These are phyloP conservation scores for Amaranthus tricolor DNA, from an alignment of 179 eudicot genomes.

Conservation along the genomic window DNA sequence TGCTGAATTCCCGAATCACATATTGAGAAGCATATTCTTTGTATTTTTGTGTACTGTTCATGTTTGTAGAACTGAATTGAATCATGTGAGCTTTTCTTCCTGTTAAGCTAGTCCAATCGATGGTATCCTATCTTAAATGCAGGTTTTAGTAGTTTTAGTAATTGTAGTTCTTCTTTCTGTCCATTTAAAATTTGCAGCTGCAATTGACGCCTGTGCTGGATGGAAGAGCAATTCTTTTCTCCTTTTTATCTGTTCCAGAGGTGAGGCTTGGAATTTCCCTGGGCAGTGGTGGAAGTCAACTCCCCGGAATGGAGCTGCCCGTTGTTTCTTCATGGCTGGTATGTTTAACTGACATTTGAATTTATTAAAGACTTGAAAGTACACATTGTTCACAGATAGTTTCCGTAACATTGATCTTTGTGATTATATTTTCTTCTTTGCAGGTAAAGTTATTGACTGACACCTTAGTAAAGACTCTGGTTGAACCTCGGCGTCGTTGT, in stretches of 20 bases:
- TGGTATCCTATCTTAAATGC: neutral
- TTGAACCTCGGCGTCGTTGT: conserved; percentile 94
- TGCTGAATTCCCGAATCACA: neutral
- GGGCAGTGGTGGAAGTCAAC: conserved; percentile 88
- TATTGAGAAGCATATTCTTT: neutral
- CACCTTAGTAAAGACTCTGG: conserved; percentile 82
- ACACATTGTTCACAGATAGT: neutral
- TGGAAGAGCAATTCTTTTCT: conserved; percentile 76
- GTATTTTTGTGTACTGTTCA: neutral
- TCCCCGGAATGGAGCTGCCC: conserved; percentile 92
- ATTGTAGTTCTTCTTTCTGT: conserved; percentile 17
- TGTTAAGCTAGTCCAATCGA: neutral
- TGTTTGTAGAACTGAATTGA: neutral
- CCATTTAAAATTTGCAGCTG: conserved; percentile 50
- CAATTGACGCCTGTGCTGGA: conserved; percentile 80
- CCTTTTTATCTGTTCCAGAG: conserved; percentile 82
- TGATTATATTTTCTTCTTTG: conserved; percentile 8
- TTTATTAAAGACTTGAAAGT: neutral
- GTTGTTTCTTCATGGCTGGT: conserved; percentile 98
- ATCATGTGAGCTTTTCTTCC: neutral
- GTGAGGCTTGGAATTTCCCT: conserved; percentile 85
- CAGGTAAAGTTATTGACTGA: conserved; percentile 80
- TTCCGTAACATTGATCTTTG: neutral
- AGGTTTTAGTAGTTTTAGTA: neutral
- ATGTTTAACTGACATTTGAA: conserved; percentile 13